phyloP scores from a whole-genome alignment of 2,329 filamentous ascomycete genomes.

The Alternaria triticimaculans region DNA sequence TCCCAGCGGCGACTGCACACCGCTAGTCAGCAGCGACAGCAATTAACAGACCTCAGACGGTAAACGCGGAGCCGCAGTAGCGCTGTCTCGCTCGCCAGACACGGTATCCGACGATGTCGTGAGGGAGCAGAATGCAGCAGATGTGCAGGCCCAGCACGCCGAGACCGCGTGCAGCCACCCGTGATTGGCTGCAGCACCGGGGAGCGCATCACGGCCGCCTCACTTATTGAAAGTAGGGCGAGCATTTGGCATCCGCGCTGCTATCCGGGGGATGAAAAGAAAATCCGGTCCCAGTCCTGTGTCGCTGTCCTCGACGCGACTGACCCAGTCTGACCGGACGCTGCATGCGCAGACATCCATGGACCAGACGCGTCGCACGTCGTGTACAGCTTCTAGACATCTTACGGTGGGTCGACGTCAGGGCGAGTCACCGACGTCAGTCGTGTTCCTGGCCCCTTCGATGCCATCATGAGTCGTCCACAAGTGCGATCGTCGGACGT shows the following conservation, averaged over 20 bases:
- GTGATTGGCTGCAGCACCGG: slow-evolving; percentile 34
- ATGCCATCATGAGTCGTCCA: not conserved
- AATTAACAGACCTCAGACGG: slow-evolving; percentile 13
- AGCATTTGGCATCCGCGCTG: slow-evolving; percentile 22
- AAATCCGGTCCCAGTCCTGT: slow-evolving; percentile 8
- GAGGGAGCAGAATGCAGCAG: slow-evolving; percentile 23
- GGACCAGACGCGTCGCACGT: not conserved
- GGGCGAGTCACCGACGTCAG: not conserved
- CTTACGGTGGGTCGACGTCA: not conserved
- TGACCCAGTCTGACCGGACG: slow-evolving; percentile 15
- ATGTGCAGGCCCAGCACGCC: slow-evolving; percentile 25
- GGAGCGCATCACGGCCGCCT: slow-evolving; percentile 36
- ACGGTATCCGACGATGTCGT: slow-evolving; percentile 19
- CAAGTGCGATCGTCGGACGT: not conserved
- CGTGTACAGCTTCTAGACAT: not conserved
- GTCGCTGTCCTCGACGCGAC: slow-evolving; percentile 11
- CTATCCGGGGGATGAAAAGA: slow-evolving; percentile 18
- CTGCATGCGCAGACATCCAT: not conserved
- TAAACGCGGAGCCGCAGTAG: slow-evolving; percentile 30
- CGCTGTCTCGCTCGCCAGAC: slow-evolving; percentile 31
- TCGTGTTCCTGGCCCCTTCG: not conserved
- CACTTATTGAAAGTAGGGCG: slow-evolving; percentile 43
- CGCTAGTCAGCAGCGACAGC: slow-evolving; percentile 29
- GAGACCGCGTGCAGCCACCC: slow-evolving; percentile 19
- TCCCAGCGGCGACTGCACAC: slow-evolving; percentile 33